phyloP scores from a whole-genome alignment of 1,284 basidiomycete species.

The Ceratobasidium sp. region DNA sequence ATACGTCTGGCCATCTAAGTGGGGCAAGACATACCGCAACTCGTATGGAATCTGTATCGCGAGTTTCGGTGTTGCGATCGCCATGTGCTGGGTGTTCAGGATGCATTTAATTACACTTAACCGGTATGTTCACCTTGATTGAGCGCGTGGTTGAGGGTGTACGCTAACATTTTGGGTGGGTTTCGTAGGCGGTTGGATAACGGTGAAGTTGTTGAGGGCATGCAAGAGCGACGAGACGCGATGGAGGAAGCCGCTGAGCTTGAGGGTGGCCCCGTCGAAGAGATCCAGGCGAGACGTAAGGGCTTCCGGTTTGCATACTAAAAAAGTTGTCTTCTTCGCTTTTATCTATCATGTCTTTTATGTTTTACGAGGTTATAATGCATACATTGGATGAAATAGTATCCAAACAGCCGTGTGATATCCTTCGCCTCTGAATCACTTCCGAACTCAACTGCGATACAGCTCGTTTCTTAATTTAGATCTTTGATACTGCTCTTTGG shows the following conservation, averaged over 20 bases:
- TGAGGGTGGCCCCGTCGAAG: slow-evolving; percentile 66
- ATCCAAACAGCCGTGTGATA: too few species aligned
- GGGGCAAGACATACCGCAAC: slow-evolving; percentile 66
- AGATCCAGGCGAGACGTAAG: slow-evolving; percentile 49
- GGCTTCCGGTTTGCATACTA: too few species aligned
- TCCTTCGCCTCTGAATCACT: too few species aligned
- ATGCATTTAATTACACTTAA: slow-evolving; percentile 60
- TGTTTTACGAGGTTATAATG: too few species aligned
- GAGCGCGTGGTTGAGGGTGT: too few species aligned
- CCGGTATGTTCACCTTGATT: too few species aligned
- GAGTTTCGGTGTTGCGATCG: slow-evolving; percentile 59
- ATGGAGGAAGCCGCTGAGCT: slow-evolving; percentile 61
- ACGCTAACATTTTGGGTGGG: slow-evolving; percentile 65
- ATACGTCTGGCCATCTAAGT: slow-evolving; percentile 66
- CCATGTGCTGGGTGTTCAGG: slow-evolving; percentile 58
- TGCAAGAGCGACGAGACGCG: slow-evolving; percentile 50
- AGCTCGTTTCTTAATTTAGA: neutral
- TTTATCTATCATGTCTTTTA: too few species aligned
- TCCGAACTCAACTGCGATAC: too few species aligned
- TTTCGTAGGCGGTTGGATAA: slow-evolving; percentile 60
- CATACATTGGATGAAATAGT: too few species aligned
- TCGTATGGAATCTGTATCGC: slow-evolving; percentile 66
- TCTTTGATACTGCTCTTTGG: too few species aligned
- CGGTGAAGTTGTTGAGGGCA: too few species aligned
- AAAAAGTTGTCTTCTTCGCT: too few species aligned